Percentiles rank a stretch among this genome's conserved stretches.
Evolutionary conservation across 1,284 basidiomycete genomes (phyloP).

Genomic region (Cutaneotrichosporon mucoides): DNA sequence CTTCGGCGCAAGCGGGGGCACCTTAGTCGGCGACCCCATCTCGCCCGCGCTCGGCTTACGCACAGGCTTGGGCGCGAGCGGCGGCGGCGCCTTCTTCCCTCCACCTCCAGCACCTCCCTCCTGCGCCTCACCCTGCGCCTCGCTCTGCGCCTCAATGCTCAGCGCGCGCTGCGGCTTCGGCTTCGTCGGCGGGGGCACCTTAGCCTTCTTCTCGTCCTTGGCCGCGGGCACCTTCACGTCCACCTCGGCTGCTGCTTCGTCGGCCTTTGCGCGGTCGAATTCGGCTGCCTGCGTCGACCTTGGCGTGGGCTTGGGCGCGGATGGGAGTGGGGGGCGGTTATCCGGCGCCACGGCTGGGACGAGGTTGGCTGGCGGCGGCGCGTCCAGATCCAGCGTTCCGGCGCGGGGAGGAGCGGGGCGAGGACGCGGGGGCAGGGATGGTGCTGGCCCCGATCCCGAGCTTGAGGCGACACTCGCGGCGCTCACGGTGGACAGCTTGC

Average conservation of each 20-base stretch:
- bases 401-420: background rate
- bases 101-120: too few species aligned
- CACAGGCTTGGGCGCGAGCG: background rate
- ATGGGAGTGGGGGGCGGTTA: background rate
- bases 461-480: background rate
- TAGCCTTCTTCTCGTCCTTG: too few species aligned
- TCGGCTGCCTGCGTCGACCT: too few species aligned
- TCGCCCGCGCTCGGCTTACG: too few species aligned
- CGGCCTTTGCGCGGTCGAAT: background rate
- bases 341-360: constrained; percentile 7
- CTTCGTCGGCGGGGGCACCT: too few species aligned
- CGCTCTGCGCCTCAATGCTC: too few species aligned
- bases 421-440: background rate
- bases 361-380: constrained; percentile 8
- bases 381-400: constrained; percentile 16
- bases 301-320: background rate
- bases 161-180: too few species aligned
- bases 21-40: too few species aligned
- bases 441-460: background rate
- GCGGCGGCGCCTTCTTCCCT: background rate
- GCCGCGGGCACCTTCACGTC: too few species aligned
- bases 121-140: too few species aligned
- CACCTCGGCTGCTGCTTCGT: background rate
- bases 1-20: too few species aligned
- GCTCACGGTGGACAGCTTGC: background rate